Percentiles rank a stretch among this genome's conserved stretches.
These are phyloP conservation scores for Colletotrichum shisoi DNA, from an alignment of 2,329 filamentous ascomycete genomes.

Conservation along the genomic window DNA sequence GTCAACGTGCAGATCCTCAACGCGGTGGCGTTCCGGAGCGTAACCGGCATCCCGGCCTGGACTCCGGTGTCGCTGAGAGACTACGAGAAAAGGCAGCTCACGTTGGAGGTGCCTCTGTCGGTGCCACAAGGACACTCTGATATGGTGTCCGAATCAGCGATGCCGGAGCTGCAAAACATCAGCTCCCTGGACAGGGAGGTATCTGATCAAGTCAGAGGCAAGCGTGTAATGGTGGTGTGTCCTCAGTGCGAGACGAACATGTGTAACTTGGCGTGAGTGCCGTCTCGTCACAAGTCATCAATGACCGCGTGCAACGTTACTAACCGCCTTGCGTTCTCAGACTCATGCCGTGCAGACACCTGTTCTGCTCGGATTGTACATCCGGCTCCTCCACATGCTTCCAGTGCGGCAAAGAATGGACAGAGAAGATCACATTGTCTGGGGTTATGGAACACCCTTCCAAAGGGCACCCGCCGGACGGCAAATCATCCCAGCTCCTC, in stretches of 20 bases:
- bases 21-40: conserved; percentile 3
- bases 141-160: too few relatives aligned
- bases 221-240: not conserved
- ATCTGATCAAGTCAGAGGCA: not conserved
- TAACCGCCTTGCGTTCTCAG: not conserved
- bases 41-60: not conserved
- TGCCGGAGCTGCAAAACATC: not conserved
- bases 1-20: conserved; percentile 25
- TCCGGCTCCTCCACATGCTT: not conserved
- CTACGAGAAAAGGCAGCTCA: conserved; percentile 1
- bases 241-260: not conserved
- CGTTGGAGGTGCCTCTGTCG: not conserved
- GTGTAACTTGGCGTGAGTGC: conserved; percentile 9
- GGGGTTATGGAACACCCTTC: not conserved
- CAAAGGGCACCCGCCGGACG: not conserved
- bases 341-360: conserved; percentile 8
- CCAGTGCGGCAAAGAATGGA: not conserved
- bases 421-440: not conserved
- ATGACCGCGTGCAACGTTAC: not conserved
- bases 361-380: conserved; percentile 15
- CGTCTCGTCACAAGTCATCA: not conserved
- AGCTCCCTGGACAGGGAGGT: not conserved
- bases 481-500: not conserved
- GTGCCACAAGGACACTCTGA: too few relatives aligned
- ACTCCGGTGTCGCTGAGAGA: not conserved